phyloP scores from a whole-genome alignment of 176 grass and related monocot genomes.

The Typha latifolia region DNA sequence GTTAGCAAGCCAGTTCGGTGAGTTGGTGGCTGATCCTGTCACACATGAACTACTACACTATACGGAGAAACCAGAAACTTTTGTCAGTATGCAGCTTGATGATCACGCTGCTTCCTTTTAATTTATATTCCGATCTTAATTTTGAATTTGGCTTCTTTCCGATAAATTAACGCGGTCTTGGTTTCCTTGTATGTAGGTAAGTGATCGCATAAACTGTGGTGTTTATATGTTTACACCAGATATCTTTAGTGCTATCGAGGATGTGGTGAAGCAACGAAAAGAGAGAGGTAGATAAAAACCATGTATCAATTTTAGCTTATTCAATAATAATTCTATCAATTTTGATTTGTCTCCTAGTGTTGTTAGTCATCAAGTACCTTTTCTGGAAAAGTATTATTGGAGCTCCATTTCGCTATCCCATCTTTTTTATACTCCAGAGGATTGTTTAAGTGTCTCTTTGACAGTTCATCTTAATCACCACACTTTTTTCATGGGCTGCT shows the following conservation, averaged over 20 bases:
- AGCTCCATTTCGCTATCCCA: no score
- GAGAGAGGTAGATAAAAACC: conserved; percentile 53
- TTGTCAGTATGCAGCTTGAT: conserved; percentile 51
- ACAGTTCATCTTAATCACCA: no score
- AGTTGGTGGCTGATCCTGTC: conserved; percentile 92
- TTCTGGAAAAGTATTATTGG: no score
- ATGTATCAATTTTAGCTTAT: neutral
- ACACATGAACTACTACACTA: conserved; percentile 97
- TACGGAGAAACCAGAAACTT: conserved; percentile 94
- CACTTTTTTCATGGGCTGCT: no score
- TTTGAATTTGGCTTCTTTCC: conserved; percentile 11
- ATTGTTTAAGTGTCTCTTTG: no score
- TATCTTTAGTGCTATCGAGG: conserved; percentile 79
- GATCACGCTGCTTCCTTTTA: neutral
- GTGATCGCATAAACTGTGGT: conserved; percentile 94
- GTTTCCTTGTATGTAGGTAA: conserved; percentile 58
- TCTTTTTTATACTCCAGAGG: no score
- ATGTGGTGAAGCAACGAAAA: conserved; percentile 78
- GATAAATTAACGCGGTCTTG: neutral
- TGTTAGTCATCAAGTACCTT: no score
- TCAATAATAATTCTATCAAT: neutral
- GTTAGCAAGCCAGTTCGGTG: conserved; percentile 92
- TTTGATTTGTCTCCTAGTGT: neutral
- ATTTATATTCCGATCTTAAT: conserved; percentile 1
- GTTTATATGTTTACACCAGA: conserved; percentile 98